Percentiles rank a stretch among this genome's conserved stretches.
These are phyloP conservation scores for Ilyonectria destructans DNA, from an alignment of 2,329 filamentous ascomycete genomes.

Conservation along the genomic window DNA sequence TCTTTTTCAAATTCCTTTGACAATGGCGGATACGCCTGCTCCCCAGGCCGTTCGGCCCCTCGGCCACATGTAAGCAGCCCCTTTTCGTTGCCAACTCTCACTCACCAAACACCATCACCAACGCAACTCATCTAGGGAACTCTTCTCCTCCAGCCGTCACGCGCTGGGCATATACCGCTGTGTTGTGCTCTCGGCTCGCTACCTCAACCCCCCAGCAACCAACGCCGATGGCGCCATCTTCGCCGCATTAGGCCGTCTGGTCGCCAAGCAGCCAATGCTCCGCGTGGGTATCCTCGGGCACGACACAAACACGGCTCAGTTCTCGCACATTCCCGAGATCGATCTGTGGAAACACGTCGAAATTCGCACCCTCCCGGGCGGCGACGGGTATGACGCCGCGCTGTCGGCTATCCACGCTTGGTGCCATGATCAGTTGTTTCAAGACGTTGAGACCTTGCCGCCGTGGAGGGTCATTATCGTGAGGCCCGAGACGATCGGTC, in stretches of 20 bases:
- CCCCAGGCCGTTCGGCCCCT: conserved; percentile 45
- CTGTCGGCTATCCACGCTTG: conserved; percentile 55
- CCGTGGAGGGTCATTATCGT: conserved; percentile 66
- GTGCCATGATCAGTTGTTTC: conserved; percentile 61
- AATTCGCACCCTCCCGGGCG: conserved; percentile 49
- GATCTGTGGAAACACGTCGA: conserved; percentile 62
- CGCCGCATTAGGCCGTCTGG: conserved; percentile 58
- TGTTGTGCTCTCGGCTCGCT: conserved; percentile 64
- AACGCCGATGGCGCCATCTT: conserved; percentile 48
- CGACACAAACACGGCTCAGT: conserved; percentile 61
- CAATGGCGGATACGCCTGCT: conserved; percentile 28
- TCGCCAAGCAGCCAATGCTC: conserved; percentile 64
- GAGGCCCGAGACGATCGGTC: conserved; percentile 32
- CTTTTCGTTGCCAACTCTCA: not conserved
- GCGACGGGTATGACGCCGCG: conserved; percentile 50
- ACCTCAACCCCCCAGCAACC: conserved; percentile 47
- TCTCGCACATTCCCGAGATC: conserved; percentile 61
- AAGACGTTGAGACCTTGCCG: conserved; percentile 57
- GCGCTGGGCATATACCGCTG: conserved; percentile 64
- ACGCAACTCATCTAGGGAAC: conserved; percentile 56
- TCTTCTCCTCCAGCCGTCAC: conserved; percentile 64
- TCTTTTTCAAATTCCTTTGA: not conserved
- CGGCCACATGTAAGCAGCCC: conserved; percentile 45
- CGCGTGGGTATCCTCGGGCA: conserved; percentile 65
- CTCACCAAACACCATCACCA: conserved; percentile 10